Conservation (phyloP, 495 filamentous ascomycete genomes). For the Trichocladium uniseriatum region DNA sequence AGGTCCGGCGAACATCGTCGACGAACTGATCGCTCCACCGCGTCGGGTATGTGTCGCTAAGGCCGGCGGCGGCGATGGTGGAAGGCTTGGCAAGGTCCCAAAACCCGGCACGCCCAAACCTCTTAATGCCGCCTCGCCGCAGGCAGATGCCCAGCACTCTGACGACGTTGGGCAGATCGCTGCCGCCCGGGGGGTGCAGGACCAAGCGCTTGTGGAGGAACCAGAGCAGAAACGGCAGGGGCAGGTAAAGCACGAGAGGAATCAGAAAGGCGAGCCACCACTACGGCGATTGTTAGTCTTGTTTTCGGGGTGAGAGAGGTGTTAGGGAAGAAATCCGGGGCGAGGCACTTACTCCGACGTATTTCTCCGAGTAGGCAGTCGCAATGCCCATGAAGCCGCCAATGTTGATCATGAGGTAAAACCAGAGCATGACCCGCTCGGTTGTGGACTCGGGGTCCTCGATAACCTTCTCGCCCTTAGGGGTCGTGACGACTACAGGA, state of each 20-base stretch:
- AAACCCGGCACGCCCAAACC: conserved; percentile 47
- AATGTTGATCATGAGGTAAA: conserved; percentile 58
- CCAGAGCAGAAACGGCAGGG: conserved; percentile 45
- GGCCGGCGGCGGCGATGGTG: conserved; percentile 41
- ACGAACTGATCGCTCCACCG: conserved; percentile 49
- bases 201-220: conserved; percentile 45
- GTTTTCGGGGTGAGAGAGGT: neutral
- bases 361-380: conserved; percentile 40
- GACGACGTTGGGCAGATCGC: conserved; percentile 47
- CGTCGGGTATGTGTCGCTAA: conserved; percentile 25
- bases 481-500: conserved; percentile 35
- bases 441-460: conserved; percentile 52
- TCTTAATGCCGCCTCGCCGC: conserved; percentile 45
- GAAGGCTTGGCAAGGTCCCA: conserved; percentile 59
- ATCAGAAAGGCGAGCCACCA: conserved; percentile 70
- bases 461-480: conserved; percentile 46
- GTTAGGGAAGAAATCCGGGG: neutral
- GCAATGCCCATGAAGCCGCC: conserved; percentile 51
- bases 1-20: conserved; percentile 46
- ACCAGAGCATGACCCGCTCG: conserved; percentile 55
- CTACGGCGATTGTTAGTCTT: conserved; percentile 1
- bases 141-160: conserved; percentile 45
- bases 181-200: conserved; percentile 43
- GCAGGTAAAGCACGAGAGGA: conserved; percentile 51
- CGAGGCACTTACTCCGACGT: conserved; percentile 36